Evolutionary conservation across 495 filamentous ascomycete species (phyloP).

Genomic region (Clavariopsis aquatica): DNA sequence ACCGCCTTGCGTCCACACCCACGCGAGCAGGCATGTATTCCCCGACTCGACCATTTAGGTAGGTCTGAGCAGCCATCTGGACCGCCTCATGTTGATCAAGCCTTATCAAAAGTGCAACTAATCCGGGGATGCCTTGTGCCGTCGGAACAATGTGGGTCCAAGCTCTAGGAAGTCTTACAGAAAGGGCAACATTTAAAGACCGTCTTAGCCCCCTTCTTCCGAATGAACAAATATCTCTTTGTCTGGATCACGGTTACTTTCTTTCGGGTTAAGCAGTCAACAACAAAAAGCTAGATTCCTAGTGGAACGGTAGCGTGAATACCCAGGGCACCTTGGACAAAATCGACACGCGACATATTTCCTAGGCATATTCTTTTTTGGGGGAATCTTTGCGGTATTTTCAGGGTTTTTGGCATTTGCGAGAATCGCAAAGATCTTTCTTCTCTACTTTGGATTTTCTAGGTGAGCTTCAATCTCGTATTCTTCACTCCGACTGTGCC

Average conservation of each 20-base stretch:
- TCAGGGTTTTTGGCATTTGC: not conserved
- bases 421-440: not conserved
- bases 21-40: slow-evolving; percentile 12
- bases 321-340: too few relatives aligned
- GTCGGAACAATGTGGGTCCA: not conserved
- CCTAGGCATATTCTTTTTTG: too few relatives aligned
- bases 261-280: not conserved
- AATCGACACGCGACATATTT: too few relatives aligned
- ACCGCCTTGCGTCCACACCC: slow-evolving; percentile 14
- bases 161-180: slow-evolving; percentile 8
- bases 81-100: slow-evolving; percentile 24
- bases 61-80: slow-evolving; percentile 16
- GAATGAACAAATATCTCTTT: not conserved
- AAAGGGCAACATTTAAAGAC: not conserved
- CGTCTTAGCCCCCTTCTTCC: not conserved
- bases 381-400: not conserved
- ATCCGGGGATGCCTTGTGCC: slow-evolving; percentile 14
- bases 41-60: slow-evolving; percentile 2
- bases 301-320: too few relatives aligned
- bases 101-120: slow-evolving; percentile 16
- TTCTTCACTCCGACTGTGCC: not conserved
- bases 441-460: not conserved
- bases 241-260: not conserved
- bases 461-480: not conserved
- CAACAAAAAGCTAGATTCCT: not conserved